Percentiles rank a stretch among this genome's conserved stretches.
Conservation (phyloP, 192 early-diverging fungal genomes). For the Mortierella hygrophila region DNA sequence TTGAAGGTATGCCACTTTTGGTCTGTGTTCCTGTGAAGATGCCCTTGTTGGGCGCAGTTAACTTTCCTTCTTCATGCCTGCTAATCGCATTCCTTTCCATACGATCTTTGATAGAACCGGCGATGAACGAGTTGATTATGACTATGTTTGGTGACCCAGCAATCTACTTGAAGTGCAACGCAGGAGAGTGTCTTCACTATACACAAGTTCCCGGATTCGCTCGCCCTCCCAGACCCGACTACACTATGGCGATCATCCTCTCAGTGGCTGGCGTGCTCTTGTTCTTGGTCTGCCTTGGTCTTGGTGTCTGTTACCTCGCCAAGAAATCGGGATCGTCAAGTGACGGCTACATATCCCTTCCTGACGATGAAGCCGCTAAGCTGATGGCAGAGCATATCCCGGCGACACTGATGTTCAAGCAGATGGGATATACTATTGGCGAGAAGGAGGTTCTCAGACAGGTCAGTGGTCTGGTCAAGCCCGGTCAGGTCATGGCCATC, state of each 20-base stretch:
- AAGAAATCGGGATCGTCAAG: constrained; percentile 19
- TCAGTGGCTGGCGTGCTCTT: constrained; percentile 43
- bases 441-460: constrained; percentile 58
- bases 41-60: neutral
- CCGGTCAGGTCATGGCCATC: constrained; percentile 93
- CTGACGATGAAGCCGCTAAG: constrained; percentile 69
- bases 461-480: constrained; percentile 80
- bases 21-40: neutral
- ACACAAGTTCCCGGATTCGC: constrained; percentile 83
- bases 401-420: constrained; percentile 69
- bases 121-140: constrained; percentile 84
- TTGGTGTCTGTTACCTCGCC: constrained; percentile 29
- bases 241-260: constrained; percentile 48
- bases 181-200: constrained; percentile 91
- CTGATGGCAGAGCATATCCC: constrained; percentile 81
- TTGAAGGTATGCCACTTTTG: constrained; percentile 57
- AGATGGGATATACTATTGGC: constrained; percentile 67
- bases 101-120: constrained; percentile 65
- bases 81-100: neutral
- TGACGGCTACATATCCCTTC: constrained; percentile 44
- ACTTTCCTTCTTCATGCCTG: neutral
- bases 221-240: constrained; percentile 41
- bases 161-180: constrained; percentile 79
- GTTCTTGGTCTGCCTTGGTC: constrained; percentile 45
- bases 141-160: constrained; percentile 85